Conservation (phyloP, 208 protist species). For the Wallacemonas sp. region DNA sequence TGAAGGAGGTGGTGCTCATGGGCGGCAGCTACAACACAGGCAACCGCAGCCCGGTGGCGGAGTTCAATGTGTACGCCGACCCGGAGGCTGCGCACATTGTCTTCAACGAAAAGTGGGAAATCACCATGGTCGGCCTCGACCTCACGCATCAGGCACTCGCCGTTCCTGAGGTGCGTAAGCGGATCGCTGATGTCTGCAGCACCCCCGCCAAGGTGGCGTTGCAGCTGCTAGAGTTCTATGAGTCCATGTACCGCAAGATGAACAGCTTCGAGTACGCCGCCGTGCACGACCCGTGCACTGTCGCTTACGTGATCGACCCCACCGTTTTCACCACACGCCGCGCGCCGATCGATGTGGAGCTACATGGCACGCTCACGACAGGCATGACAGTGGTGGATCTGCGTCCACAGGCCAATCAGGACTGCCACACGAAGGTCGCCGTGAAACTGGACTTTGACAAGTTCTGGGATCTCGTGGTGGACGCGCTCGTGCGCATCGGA, state of each 20-base stretch:
- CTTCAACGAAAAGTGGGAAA: slow-evolving; percentile 48
- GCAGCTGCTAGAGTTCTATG: slow-evolving; percentile 55
- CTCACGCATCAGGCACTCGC: slow-evolving; percentile 75
- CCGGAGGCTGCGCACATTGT: slow-evolving; percentile 81
- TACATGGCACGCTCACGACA: slow-evolving; percentile 28
- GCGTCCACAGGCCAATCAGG: slow-evolving; percentile 17
- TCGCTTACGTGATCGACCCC: slow-evolving; percentile 76
- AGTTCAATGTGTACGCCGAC: slow-evolving; percentile 82
- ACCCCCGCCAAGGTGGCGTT: slow-evolving; percentile 30
- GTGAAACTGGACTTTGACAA: slow-evolving; percentile 54
- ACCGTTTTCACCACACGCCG: slow-evolving; percentile 46
- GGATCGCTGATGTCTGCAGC: slow-evolving; percentile 37
- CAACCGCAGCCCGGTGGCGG: slow-evolving; percentile 56
- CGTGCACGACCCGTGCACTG: slow-evolving; percentile 79
- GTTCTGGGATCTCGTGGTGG: slow-evolving; percentile 71
- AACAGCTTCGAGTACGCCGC: slow-evolving; percentile 18
- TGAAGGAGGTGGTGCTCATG: slow-evolving; percentile 82
- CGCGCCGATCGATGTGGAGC: slow-evolving; percentile 60
- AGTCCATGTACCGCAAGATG: slow-evolving; percentile 32
- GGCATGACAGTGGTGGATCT: slow-evolving; percentile 74
- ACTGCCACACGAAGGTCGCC: slow-evolving; percentile 64
- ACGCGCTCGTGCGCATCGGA: slow-evolving; percentile 57
- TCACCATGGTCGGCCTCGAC: slow-evolving; percentile 85
- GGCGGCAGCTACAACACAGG: slow-evolving; percentile 59
- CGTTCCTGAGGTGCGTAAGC: slow-evolving; percentile 38